Base-by-base conservation (phyloP, 345 rosid genomes). In the Gossypium turneri region DNA sequence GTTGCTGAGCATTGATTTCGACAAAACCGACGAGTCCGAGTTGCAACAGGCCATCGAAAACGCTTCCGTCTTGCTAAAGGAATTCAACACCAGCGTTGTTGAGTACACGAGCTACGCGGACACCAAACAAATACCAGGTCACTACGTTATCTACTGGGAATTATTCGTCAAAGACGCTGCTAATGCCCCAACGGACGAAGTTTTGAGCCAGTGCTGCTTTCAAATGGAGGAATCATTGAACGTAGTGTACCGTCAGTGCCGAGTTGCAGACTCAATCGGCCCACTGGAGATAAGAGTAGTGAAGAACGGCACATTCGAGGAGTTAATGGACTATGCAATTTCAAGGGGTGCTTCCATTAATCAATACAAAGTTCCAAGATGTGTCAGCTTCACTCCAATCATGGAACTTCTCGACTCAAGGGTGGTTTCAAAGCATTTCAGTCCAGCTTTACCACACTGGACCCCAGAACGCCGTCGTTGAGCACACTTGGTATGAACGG, bases 31-130 rank as follows among this genome's bases (percentile, higher is more conserved):
- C 24, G 98, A 94, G 72, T 82, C 92, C 8, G 98, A 94, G 81
- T 60, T 94, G 16, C 98, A 94, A 44, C 88, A 82, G 73, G 98
- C 90, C 0, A 73, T 92, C 10, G 92, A 91, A 48, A 92, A 82
- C 29, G 97, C 98, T 0, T 84, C 92, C 4, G 47, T 17, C 56
- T 77, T 88, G 43, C 76, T 94, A 44, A 75, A 71, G 8, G 85
- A 78, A 6, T 90, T 81, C 85, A 81, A 87, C 72, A 83, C 90
- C 3, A 81, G 86, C 17, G 88, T 94, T 19, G 86, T 86, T 10
- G 98, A 94, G 74, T 94, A 92, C 88, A 94, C 98, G 0, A 94
- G 98, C 78, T 88, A 79, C 44, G 98, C 94, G 0, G 92, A 94
- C 29, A 88, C 97, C 5, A 80, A 68, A 43, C 74, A 82, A 9